Evolutionary conservation across 2,329 filamentous ascomycete genomes (phyloP), one percentile per base, ranked within the genome.

Genomic region (Trichoderma sp.): DNA sequence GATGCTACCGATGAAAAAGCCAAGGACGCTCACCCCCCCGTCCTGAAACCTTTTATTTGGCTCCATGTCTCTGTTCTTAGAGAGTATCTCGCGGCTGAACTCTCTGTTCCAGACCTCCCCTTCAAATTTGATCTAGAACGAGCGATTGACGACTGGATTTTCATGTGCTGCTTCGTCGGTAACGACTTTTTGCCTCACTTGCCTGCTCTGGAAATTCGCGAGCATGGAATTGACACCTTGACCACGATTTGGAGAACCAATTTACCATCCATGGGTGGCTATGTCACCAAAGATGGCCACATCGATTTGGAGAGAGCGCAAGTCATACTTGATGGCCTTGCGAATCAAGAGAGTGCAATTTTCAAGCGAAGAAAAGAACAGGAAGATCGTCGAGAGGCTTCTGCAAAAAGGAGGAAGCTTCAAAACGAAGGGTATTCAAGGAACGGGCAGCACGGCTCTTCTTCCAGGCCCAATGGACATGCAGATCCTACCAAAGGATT

Each of bases 111-210:
- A 19, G 87, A 89, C 67, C 87, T 97, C 72, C 90, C 90, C 2
- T 98, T 98, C 80, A 87, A 88, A 65, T 98, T 97, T 79, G 93
- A 99, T 77, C 84, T 99, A 53, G 95, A 99, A 80, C 89, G 95
- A 71, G 94, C 94, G 29, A 87, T 98, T 68, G 95, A 98, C 79
- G 94, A 98, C 77, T 98, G 94, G 95, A 93, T 98, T 15, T 98
- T 98, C 78, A 95, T 98, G 89, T 98, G 94, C 81, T 98, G 96
- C 82, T 98, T 98, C 77, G 94, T 98, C 67, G 94, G 94, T 72
- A 99, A 99, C 79, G 96, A 99, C 82, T 99, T 99, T 81, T 82
- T 99, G 72, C 95, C 95, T 60, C 95, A 99, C 84, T 84, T 99
- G 68, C 95, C 95, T n/a, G 97, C 94, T 74, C 85, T 99, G 68